Evolutionary conservation across 306 rosid species (phyloP), one percentile per base, ranked within the genome.

Genomic region (Casuarina cunninghamiana): DNA sequence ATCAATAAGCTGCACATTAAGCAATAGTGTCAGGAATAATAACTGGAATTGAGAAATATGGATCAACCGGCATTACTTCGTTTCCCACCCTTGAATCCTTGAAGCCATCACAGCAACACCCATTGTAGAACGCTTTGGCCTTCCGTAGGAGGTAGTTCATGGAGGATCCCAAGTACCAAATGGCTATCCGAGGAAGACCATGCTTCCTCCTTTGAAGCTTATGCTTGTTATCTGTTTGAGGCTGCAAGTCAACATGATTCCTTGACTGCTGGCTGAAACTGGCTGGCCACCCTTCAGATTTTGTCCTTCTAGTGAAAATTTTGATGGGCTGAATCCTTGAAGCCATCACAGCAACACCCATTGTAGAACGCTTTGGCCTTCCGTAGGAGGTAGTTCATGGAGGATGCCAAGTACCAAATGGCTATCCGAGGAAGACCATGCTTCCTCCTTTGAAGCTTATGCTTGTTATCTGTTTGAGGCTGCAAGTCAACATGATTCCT

Each of bases 1-100:
- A 51, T 51, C 55, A 51, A 51, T 13, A 51, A 10, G 11, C 55
- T 53, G 32, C 32, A 26, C 32, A 26, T 26, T 26, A 42, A 65
- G 55, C 75, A 45, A 66, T 54, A 68, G 76, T 44, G 16, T 72
- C 55, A 62, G 12, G 13, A 69, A 76, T 85, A 73, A 83, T 71
- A 69, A 83, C 86, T 16, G 94, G 91, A 69, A 90, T 61, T 10
- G 91, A 90, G 80, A 88, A 90, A 81, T 90, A 88, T 53, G 91
- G 61, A 60, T 86, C 90, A 11, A 77, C 77, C 77, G 74, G 61
- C 69, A 82, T 77, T 49, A 62, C 88, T 79, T 86, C 87, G 75
- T 51, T 82, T 63, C 78, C 79, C 53, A 53, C 62, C 6, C 71
- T 80, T 13, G 60, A 71, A 53, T 83, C 86, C 49, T 70, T 43